Percentiles rank a stretch among this genome's conserved stretches.
These are phyloP conservation scores for Stygiomarasmius scandens DNA, from an alignment of 1,284 basidiomycete species.

Conservation along the genomic window DNA sequence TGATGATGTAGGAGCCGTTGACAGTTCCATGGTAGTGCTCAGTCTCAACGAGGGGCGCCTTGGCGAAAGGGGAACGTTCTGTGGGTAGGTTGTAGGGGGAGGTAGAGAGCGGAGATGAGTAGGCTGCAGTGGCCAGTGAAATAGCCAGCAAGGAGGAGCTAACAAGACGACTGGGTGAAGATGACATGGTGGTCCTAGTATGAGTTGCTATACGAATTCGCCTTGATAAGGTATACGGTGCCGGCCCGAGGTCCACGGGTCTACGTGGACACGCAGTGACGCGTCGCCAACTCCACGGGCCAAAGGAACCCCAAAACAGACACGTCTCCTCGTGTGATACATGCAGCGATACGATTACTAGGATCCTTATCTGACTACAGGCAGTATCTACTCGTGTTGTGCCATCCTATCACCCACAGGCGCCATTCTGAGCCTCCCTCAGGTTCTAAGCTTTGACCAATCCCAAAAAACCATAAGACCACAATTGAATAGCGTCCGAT, in stretches of 20 bases:
- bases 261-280: neutral
- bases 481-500: conserved; percentile 31
- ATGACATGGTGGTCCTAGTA: conserved; percentile 42
- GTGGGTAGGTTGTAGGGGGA: conserved; percentile 43
- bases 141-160: conserved; percentile 41
- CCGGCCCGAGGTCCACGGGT: neutral
- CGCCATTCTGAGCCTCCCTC: neutral
- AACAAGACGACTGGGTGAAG: conserved; percentile 16
- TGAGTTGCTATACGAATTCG: neutral
- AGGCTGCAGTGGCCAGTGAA: conserved; percentile 42
- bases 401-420: neutral
- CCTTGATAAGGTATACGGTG: neutral
- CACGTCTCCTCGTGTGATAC: conserved; percentile 2
- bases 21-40: conserved; percentile 72
- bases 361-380: neutral
- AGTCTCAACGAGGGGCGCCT: conserved; percentile 59
- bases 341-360: neutral
- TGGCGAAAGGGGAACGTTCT: conserved; percentile 44
- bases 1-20: conserved; percentile 90
- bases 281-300: neutral
- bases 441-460: conserved; percentile 15
- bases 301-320: neutral
- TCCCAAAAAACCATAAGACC: conserved; percentile 32
- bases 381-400: neutral
- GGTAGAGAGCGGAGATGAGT: conserved; percentile 70